A percentile compares a stretch with the other conserved stretches of the same genome.
Conservation (phyloP, 2,329 filamentous ascomycete genomes). For the Neofusicoccum cordaticola region DNA sequence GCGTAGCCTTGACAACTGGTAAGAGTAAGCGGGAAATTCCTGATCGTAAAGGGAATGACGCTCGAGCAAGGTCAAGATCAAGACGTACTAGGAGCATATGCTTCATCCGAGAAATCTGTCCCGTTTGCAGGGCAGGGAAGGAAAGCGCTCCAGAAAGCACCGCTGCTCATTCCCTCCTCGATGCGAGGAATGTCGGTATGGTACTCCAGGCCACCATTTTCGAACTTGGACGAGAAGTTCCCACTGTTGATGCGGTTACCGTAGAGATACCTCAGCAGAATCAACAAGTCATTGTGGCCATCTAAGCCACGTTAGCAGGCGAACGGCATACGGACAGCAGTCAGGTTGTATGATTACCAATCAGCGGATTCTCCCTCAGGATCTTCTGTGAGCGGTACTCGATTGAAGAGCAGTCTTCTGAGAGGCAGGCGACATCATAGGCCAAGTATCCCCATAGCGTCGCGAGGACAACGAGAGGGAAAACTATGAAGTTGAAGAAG, state of each 20-base stretch:
- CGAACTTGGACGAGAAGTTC: slow-evolving; percentile 73
- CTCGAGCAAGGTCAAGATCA: neutral
- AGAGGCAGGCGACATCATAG: neutral
- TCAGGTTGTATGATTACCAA: slow-evolving; percentile 28
- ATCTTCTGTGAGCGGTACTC: slow-evolving; percentile 35
- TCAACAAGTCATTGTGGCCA: slow-evolving; percentile 85
- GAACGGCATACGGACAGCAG: neutral
- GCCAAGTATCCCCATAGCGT: neutral
- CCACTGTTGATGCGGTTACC: slow-evolving; percentile 74
- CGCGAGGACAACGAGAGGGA: slow-evolving; percentile 7
- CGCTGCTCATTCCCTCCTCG: slow-evolving; percentile 68
- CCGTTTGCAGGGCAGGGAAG: slow-evolving; percentile 71
- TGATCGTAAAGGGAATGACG: neutral
- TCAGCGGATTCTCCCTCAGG: slow-evolving; percentile 38
- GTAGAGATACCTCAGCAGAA: slow-evolving; percentile 64
- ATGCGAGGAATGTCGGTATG: slow-evolving; percentile 82
- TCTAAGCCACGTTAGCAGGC: slow-evolving; percentile 52
- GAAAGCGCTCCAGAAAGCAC: slow-evolving; percentile 91
- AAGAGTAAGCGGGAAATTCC: neutral
- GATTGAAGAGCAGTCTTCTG: slow-evolving; percentile 16
- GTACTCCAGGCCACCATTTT: slow-evolving; percentile 62
- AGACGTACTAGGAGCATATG: slow-evolving; percentile 63
- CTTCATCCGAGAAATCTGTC: slow-evolving; percentile 69
- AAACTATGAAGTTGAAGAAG: slow-evolving; percentile 13
- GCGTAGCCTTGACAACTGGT: slow-evolving; percentile 62